Conservation (phyloP, 305 asterid species). For the Fraxinus velutina region DNA sequence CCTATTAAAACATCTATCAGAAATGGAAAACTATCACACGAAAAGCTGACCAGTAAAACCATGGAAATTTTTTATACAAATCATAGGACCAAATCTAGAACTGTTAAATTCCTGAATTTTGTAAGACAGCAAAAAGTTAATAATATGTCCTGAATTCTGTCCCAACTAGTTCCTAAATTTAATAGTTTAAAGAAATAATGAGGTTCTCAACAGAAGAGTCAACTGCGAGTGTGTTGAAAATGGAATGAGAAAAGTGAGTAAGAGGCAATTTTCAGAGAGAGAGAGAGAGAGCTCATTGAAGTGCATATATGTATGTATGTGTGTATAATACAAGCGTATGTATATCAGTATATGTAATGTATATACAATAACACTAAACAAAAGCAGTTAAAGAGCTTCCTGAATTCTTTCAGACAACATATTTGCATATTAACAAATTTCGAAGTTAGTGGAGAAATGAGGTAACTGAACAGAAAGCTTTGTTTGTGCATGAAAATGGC, state of each 20-base stretch:
- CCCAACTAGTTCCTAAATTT: background rate
- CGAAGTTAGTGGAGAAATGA: background rate
- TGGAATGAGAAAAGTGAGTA: background rate
- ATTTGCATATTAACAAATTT: background rate
- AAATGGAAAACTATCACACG: background rate
- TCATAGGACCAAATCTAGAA: background rate
- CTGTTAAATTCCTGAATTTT: conserved; percentile 1
- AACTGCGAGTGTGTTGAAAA: background rate
- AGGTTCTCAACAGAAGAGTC: background rate
- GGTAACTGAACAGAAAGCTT: background rate
- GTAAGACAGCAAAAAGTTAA: background rate
- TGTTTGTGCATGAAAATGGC: background rate
- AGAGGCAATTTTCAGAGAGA: background rate
- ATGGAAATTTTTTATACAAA: background rate
- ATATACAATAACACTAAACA: background rate
- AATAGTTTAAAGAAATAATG: background rate
- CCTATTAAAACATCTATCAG: background rate
- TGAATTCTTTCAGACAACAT: background rate
- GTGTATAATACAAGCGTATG: background rate
- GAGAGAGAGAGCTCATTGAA: background rate
- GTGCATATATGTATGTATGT: background rate
- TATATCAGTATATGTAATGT: background rate
- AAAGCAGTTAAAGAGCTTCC: background rate
- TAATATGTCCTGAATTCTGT: background rate
- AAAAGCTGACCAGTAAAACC: background rate